Evolutionary conservation across 2,329 filamentous ascomycete genomes (phyloP), one percentile per base, ranked within the genome.

Genomic region (Diaporthe sp.): DNA sequence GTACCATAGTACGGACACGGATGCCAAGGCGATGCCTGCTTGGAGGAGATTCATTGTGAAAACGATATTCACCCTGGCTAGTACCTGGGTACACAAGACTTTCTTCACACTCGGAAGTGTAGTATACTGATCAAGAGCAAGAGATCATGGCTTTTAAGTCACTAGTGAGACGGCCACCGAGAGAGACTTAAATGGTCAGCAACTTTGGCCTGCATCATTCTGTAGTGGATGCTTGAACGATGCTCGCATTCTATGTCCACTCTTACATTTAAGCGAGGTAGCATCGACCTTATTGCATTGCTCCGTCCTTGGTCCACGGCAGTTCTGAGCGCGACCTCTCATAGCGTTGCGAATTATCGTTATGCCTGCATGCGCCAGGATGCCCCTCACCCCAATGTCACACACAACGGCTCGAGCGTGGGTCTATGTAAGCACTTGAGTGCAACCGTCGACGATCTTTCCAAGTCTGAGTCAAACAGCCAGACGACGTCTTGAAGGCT

Each of bases 381-480:
- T 50, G 28, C 61, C 61, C 61, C 42, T 66, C 61, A 66, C 22
- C 22, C 10, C 61, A n/a, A 50, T 66, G 61, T 50, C 17, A 67
- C 61, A 50, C 19, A 35, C 3, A 47, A 67, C 28, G 12, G 42
- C 2, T 67, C 15, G 28, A 4, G 19, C 12, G 42, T 50, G 42
- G 42, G 30, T 67, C 42, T 22, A 2, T 2, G 61, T 47, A 25
- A 67, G 42, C 61, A 52, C 47, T 52, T 67, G 19, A 13, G 47
- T 1, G 22, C 22, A 28, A 42, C 19, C 22, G 10, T 35, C 25
- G 61, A 9, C 28, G 61, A 67, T 52, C 61, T 25, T 52, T 35
- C 61, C 42, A 8, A 50, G 35, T 47, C 22, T 3, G 61, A 67
- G 30, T 38, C 13, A 38, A 42, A 67, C 12, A 52, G 10, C 40